A percentile compares a stretch with the other conserved stretches of the same genome.
These are phyloP conservation scores for Triangularia setosa DNA, from an alignment of 2,329 filamentous ascomycete species.

Conservation along the genomic window DNA sequence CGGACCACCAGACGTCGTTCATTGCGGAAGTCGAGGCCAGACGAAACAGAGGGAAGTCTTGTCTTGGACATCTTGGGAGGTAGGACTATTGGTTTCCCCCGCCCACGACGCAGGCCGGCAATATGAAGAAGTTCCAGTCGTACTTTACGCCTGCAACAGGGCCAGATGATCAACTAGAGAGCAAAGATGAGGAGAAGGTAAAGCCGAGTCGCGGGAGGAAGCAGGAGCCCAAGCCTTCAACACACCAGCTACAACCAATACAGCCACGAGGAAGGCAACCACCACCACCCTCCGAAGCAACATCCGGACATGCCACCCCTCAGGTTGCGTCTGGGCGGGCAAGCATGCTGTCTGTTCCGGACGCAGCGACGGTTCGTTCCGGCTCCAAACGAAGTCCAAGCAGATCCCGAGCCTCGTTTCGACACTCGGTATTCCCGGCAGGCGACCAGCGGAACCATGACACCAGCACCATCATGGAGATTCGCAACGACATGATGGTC, in stretches of 20 bases:
- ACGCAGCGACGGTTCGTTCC: slow-evolving; percentile 10
- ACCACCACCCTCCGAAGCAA: slow-evolving; percentile 6
- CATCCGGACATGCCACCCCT: slow-evolving; percentile 7
- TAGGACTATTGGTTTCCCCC: neutral
- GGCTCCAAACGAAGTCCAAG: slow-evolving; percentile 9
- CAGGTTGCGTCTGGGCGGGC: slow-evolving; percentile 5
- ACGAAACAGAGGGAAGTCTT: neutral
- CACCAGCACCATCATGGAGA: slow-evolving; percentile 43
- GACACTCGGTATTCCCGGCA: slow-evolving; percentile 34
- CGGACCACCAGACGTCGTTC: neutral
- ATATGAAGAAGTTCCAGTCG: slow-evolving; percentile 22
- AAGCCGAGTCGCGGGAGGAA: neutral
- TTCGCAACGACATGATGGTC: slow-evolving; percentile 60
- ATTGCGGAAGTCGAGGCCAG: neutral
- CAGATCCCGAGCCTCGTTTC: slow-evolving; percentile 20
- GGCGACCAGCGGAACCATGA: slow-evolving; percentile 41
- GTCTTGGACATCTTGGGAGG: neutral
- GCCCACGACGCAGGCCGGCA: slow-evolving; percentile 10
- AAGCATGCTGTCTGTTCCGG: slow-evolving; percentile 18
- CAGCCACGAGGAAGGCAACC: slow-evolving; percentile 3
- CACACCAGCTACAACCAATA: slow-evolving; percentile 18
- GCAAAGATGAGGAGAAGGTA: neutral
- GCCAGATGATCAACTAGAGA: slow-evolving; percentile 2
- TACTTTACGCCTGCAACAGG: slow-evolving; percentile 15
- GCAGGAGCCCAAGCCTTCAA: slow-evolving; percentile 12